Conservation (phyloP, 2,329 filamentous ascomycete genomes). For the Cladosporium sp. region DNA sequence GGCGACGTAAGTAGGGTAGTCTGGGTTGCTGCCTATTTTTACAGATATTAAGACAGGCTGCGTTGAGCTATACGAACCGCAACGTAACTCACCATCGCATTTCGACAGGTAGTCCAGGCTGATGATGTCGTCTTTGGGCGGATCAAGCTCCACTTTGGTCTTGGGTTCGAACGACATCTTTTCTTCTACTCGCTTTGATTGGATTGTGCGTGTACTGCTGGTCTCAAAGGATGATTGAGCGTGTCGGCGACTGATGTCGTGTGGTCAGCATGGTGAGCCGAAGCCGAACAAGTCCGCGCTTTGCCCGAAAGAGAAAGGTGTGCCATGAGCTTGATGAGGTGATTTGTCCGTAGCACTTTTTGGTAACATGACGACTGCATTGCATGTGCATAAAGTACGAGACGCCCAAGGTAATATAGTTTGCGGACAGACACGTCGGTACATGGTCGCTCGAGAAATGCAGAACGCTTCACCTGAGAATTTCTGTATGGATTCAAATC, state of each 20-base stretch:
- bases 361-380: neutral
- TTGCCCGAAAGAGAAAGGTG: slow-evolving; percentile 8
- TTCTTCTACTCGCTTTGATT: neutral
- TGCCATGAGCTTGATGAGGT: neutral
- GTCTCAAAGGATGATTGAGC: neutral
- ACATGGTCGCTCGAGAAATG: neutral
- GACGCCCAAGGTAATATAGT: neutral
- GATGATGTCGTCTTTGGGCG: slow-evolving; percentile 87
- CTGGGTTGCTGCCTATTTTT: slow-evolving; percentile 62
- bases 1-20: slow-evolving; percentile 60
- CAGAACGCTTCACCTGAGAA: neutral
- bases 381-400: neutral
- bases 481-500: neutral
- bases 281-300: slow-evolving; percentile 7
- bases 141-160: slow-evolving; percentile 70
- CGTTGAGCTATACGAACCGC: neutral
- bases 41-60: neutral
- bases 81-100: slow-evolving; percentile 70
- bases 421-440: neutral
- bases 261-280: slow-evolving; percentile 5
- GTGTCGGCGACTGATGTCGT: slow-evolving; percentile 8
- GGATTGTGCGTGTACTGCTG: neutral
- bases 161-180: slow-evolving; percentile 69
- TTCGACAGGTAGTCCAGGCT: slow-evolving; percentile 75
- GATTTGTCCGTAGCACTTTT: neutral